Conservation (phyloP, 2,329 filamentous ascomycete species). For the Fusarium domesticum region DNA sequence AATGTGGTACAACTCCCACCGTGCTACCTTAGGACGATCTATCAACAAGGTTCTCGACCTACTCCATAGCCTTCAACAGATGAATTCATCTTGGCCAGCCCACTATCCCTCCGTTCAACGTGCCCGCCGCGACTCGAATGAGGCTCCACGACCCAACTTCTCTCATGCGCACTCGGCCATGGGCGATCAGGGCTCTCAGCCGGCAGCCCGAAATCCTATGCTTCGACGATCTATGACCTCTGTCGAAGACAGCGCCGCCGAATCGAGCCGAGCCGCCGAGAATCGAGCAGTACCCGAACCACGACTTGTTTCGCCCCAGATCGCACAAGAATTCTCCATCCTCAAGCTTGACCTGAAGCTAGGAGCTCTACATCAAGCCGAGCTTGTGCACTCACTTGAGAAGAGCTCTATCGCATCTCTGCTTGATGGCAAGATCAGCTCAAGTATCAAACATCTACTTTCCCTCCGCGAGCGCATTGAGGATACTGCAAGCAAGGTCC, state of each 20-base stretch:
- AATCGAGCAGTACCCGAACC: conserved; percentile 64
- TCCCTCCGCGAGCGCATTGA: conserved; percentile 90
- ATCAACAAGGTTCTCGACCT: conserved; percentile 85
- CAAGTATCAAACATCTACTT: conserved; percentile 86
- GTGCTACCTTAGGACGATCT: conserved; percentile 78
- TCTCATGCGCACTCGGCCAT: conserved; percentile 61
- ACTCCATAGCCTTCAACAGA: conserved; percentile 77
- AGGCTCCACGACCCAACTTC: conserved; percentile 57
- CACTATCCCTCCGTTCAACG: conserved; percentile 86
- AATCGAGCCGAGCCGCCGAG: conserved; percentile 72
- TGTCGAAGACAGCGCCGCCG: conserved; percentile 53
- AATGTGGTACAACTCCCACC: conserved; percentile 91
- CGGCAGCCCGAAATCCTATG: conserved; percentile 45
- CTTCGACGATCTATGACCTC: conserved; percentile 72
- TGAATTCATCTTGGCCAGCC: conserved; percentile 89
- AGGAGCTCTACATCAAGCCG: conserved; percentile 78
- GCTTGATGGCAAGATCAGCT: conserved; percentile 88
- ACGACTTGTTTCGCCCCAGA: conserved; percentile 83
- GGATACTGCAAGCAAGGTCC: conserved; percentile 93
- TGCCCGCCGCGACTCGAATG: conserved; percentile 44
- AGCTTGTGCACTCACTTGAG: conserved; percentile 91
- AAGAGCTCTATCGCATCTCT: conserved; percentile 87
- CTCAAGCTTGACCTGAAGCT: conserved; percentile 93
- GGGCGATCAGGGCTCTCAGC: conserved; percentile 42
- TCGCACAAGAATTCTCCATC: conserved; percentile 93